Conservation (phyloP, 2,329 filamentous ascomycete species). For the Bimuria novae-zelandiae region DNA sequence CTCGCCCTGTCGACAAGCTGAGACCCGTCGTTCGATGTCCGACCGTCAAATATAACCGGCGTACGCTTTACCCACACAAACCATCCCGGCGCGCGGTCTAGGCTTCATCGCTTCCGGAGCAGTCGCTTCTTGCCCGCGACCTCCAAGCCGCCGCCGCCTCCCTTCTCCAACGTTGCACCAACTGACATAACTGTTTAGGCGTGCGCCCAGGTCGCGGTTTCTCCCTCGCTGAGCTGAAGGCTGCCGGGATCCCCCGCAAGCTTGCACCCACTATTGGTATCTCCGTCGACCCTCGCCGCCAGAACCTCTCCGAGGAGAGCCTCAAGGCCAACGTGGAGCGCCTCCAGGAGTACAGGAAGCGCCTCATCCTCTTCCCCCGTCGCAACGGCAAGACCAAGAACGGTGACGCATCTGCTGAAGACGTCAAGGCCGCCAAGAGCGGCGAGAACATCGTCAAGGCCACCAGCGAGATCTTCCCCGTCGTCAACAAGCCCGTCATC, state of each 20-base stretch:
- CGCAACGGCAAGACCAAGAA: constrained; percentile 90
- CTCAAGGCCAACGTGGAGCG: constrained; percentile 94
- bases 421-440: constrained; percentile 71
- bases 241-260: constrained; percentile 92
- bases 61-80: too few species aligned
- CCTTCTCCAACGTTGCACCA: too few species aligned
- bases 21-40: constrained; percentile 95
- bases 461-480: constrained; percentile 69
- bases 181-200: too few species aligned
- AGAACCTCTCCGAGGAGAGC: constrained; percentile 96
- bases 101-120: too few species aligned
- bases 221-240: constrained; percentile 97
- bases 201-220: constrained; percentile 96
- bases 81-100: too few species aligned
- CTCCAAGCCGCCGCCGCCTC: too few species aligned
- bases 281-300: constrained; percentile 90
- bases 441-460: constrained; percentile 57
- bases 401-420: constrained; percentile 83
- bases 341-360: constrained; percentile 96
- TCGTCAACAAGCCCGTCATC: constrained; percentile 73
- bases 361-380: constrained; percentile 97
- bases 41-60: constrained; percentile 85
- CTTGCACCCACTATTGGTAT: constrained; percentile 96
- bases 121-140: too few species aligned
- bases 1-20: constrained; percentile 95